Base-by-base conservation (phyloP, 495 filamentous ascomycete species). In the Neurospora hispaniola region DNA sequence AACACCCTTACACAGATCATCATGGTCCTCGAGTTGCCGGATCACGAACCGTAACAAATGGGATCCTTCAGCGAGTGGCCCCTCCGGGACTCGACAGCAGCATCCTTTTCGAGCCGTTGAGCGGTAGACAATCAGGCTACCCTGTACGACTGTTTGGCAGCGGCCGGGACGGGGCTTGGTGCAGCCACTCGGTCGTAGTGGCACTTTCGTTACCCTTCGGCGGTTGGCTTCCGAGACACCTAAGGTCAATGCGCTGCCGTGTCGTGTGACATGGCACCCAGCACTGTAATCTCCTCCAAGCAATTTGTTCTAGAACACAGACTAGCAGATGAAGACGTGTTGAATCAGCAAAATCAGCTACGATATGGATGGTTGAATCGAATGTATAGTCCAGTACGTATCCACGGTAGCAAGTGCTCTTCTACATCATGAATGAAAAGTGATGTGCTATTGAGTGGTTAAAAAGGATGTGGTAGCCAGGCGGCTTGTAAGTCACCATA, bases 101-200 rank as follows among this genome's bases (percentile, higher is more conserved):
- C 46, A 6, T 62, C 27, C 31, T 62, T 27, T 31, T 27, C 1
- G 5, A 62, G 27, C 54, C 23, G 54, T 62, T 46, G 40, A 31
- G 20, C 18, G 41, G 40, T 31, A 41, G 70, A 71, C 70, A 20
- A 71, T 71, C 40, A 16, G 70, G 41, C 31, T 48, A 18, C 41
- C 70, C 39, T 44, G 70, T 59, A 27, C 48, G 43, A 16, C 14
- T 46, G 14, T 62, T 62, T 12, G 23, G 54, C 31, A 31, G 54
- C 54, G 54, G 73, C 74, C 76, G 76, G 75, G 73, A 76, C 78
- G 76, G 78, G 72, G 77, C 48, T 71, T 66, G 40, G 54, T 76
- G 74, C 74, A 79, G 73, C 78, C 78, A 73, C 74, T 78, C 78
- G 75, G 75, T 71, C 35, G 35, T n/a, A 72, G 69, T 41, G 35